These are phyloP conservation scores for Nannochloris sp. DNA, from an alignment of 139 green algal genomes.

Conservation along the genomic window DNA sequence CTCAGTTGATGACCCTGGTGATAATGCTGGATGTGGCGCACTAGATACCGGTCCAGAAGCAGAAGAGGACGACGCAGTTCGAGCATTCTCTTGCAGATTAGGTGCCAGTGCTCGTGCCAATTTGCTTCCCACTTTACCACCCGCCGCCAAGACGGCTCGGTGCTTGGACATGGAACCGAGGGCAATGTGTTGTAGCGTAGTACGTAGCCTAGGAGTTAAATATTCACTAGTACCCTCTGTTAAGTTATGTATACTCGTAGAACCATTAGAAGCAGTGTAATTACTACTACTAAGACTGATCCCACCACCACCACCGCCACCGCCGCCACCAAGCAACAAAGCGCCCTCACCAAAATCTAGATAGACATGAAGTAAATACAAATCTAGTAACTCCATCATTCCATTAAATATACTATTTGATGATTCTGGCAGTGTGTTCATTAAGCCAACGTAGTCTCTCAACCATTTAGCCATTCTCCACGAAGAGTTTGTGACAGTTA, in stretches of 20 bases:
- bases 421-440: constrained; percentile 31
- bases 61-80: neutral
- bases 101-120: constrained; percentile 9
- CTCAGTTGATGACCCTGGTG: neutral
- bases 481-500: constrained; percentile 29
- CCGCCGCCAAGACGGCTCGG: constrained; percentile 7
- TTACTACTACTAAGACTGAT: too few species aligned
- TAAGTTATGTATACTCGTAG: too few species aligned
- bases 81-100: neutral
- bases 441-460: constrained; percentile 36
- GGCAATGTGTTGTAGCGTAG: constrained; percentile 27
- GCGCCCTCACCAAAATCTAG: constrained; percentile 14
- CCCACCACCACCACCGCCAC: neutral
- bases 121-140: constrained; percentile 2
- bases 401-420: constrained; percentile 26
- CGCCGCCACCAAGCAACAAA: neutral
- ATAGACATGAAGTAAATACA: constrained; percentile 42
- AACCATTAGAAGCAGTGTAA: too few species aligned
- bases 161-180: constrained; percentile 20
- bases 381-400: constrained; percentile 41
- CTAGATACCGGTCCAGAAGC: neutral
- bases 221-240: too few species aligned
- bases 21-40: neutral
- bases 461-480: constrained; percentile 36
- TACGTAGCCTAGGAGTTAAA: constrained; percentile 22